Conservation (phyloP, 2,329 filamentous ascomycete species). For the Botryotinia globosa region DNA sequence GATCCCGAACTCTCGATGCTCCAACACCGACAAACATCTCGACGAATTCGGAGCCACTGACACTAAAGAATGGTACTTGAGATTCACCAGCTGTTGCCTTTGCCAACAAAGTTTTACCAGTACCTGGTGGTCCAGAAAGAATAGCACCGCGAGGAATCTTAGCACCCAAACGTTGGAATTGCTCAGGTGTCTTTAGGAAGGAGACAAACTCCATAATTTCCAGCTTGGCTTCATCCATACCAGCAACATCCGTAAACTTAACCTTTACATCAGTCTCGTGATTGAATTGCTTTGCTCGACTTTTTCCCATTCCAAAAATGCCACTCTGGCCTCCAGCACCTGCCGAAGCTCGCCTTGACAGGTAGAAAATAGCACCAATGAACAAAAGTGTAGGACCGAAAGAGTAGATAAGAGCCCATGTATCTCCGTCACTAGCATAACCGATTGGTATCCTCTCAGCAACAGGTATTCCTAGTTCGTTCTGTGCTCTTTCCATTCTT, state of each 20-base stretch:
- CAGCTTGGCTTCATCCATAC: slow-evolving; percentile 95
- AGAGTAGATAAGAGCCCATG: slow-evolving; percentile 54
- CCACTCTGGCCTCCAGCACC: slow-evolving; percentile 67
- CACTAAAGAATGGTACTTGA: slow-evolving; percentile 94
- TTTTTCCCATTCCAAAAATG: slow-evolving; percentile 95
- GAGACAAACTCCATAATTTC: slow-evolving; percentile 99
- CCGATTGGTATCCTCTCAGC: slow-evolving; percentile 91
- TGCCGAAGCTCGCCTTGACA: slow-evolving; percentile 71
- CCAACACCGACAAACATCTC: slow-evolving; percentile 99
- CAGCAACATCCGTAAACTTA: slow-evolving; percentile 94
- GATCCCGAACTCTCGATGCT: slow-evolving; percentile 87
- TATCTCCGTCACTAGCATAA: slow-evolving; percentile 72
- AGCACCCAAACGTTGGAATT: slow-evolving; percentile 89
- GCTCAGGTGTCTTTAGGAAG: slow-evolving; percentile 89
- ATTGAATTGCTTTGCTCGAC: slow-evolving; percentile 94
- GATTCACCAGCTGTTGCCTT: slow-evolving; percentile 98
- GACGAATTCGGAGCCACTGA: slow-evolving; percentile 97
- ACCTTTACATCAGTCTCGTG: slow-evolving; percentile 95
- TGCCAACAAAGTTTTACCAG: slow-evolving; percentile 94
- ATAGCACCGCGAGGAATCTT: slow-evolving; percentile 98
- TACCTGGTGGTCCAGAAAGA: slow-evolving; percentile 94
- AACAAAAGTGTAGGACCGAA: slow-evolving; percentile 71
- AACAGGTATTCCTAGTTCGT: slow-evolving; percentile 79
- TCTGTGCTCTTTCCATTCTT: slow-evolving; percentile 82
- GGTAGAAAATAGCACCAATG: slow-evolving; percentile 77